A percentile compares a stretch with the other conserved stretches of the same genome.
These are phyloP conservation scores for Craspedostauros australis DNA, from an alignment of 108 stramenopile species.

Conservation along the genomic window DNA sequence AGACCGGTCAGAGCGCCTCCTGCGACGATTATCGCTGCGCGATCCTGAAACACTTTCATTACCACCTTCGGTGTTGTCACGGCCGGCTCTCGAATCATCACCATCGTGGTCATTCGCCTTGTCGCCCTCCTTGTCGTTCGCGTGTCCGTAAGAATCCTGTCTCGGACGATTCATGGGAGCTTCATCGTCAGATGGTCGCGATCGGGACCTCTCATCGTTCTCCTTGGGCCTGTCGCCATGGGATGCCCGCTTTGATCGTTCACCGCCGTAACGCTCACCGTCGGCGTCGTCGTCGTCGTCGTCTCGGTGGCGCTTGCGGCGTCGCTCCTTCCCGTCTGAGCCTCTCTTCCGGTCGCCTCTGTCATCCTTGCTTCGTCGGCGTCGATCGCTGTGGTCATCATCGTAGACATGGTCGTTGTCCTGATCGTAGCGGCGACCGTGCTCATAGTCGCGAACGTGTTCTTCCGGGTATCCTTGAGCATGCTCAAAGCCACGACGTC, in stretches of 20 bases:
- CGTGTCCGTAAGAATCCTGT: too few relatives aligned
- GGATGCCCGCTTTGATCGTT: not conserved
- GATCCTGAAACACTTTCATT: slow-evolving; percentile 2
- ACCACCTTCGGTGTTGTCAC: not conserved
- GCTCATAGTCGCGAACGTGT: not conserved
- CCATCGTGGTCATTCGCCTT: not conserved
- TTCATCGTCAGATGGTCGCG: not conserved
- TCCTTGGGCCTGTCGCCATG: not conserved
- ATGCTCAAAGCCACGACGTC: not conserved
- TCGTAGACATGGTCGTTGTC: not conserved
- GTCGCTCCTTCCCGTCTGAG: slow-evolving; percentile 11
- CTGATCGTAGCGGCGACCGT: not conserved
- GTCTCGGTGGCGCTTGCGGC: slow-evolving; percentile 9
- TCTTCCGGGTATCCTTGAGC: not conserved
- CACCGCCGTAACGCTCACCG: not conserved
- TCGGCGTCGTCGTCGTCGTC: slow-evolving; percentile 11
- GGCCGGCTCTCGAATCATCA: not conserved
- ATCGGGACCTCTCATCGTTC: not conserved
- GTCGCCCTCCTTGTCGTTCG: not conserved
- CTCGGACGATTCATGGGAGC: not conserved
- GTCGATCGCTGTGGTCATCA: not conserved
- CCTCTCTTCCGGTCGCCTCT: slow-evolving; percentile 3
- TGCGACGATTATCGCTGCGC: not conserved
- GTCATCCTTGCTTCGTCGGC: slow-evolving; percentile 6
- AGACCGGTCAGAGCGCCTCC: not conserved